Base-by-base conservation (phyloP, 306 rosid species). In the Pachyrhizus erosus region DNA sequence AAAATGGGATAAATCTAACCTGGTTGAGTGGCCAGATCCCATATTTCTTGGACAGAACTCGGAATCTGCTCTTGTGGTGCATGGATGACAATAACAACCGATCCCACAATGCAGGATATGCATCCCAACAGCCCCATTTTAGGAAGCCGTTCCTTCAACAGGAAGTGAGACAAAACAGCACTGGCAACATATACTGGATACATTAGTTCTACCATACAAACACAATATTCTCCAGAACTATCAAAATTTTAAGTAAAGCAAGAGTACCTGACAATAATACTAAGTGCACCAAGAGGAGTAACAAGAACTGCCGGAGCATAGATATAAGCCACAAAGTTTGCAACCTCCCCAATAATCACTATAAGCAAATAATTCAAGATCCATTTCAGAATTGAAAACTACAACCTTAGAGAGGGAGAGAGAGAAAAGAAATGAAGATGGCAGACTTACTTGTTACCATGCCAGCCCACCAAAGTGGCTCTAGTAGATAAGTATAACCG, bases 391-490 rank as follows among this genome's bases (percentile, higher is more conserved):
- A 68, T 5, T 33, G 34, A 80, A 69, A 57, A 55, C 42, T 2
- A 72, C 17, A 68, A 37, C 23, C 33, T 18, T 27, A 80, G 29
- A 70, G 48, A 65, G 73, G 71, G 72, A 82, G 39, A 34, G 39
- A 69, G 51, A 62, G 75, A 74, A 21, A 34, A 43, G 14, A 43
- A 43, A 70, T 24, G 8, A 24, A 46, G 29, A 15, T 67, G 77
- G 49, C 52, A 61, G 42, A 91, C 96, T 78, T 92, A 96, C 99
- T 96, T 51, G 94, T 93, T 78, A 93, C 86, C 99, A 96, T 91
- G 85, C 99, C 99, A 20, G 89, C 92, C 99, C 99, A 96, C 99
- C 99, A 96, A 60, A 96, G 93, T 26, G 99, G 99, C 88, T 96
- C 97, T 39, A 93, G 55, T 52, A 96, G 80, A 86, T 96, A 96